Evolutionary conservation across 148 eudicot species (phyloP).

Genomic region (Amaranthus palmeri): DNA sequence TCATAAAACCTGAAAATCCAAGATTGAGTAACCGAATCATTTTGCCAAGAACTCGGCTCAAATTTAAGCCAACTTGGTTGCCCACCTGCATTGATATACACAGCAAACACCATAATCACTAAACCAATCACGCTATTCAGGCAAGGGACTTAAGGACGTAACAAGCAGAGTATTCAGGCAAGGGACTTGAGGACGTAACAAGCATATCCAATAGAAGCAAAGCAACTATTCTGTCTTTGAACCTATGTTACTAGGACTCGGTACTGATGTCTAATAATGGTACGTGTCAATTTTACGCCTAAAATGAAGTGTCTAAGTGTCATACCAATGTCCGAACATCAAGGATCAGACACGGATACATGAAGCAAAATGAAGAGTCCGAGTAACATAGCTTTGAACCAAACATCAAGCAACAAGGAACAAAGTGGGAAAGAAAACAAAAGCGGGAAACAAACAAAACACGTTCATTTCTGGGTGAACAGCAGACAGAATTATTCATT

Average conservation of each 20-base stretch:
- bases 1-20: slow-evolving; percentile 58
- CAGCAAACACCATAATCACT: slow-evolving; percentile 34
- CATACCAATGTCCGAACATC: too few species aligned
- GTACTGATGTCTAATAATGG: too few species aligned
- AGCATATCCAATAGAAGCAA: not conserved
- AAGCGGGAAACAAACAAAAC: not conserved
- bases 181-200: not conserved
- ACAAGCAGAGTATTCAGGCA: not conserved
- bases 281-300: too few species aligned
- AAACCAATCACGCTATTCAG: slow-evolving; percentile 7
- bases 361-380: too few species aligned
- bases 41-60: slow-evolving; percentile 56
- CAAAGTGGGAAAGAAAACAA: not conserved
- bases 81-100: slow-evolving; percentile 59
- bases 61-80: slow-evolving; percentile 71
- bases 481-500: slow-evolving; percentile 1
- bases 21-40: slow-evolving; percentile 47
- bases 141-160: slow-evolving; percentile 3
- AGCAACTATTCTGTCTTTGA: not conserved
- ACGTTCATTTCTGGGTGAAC: not conserved
- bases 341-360: too few species aligned
- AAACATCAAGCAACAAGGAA: not conserved
- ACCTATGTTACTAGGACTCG: too few species aligned
- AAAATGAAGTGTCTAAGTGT: too few species aligned
- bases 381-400: not conserved